Evolutionary conservation across 2,329 filamentous ascomycete species (phyloP), one percentile per base, ranked within the genome.

Genomic region (Volutella citrinella): DNA sequence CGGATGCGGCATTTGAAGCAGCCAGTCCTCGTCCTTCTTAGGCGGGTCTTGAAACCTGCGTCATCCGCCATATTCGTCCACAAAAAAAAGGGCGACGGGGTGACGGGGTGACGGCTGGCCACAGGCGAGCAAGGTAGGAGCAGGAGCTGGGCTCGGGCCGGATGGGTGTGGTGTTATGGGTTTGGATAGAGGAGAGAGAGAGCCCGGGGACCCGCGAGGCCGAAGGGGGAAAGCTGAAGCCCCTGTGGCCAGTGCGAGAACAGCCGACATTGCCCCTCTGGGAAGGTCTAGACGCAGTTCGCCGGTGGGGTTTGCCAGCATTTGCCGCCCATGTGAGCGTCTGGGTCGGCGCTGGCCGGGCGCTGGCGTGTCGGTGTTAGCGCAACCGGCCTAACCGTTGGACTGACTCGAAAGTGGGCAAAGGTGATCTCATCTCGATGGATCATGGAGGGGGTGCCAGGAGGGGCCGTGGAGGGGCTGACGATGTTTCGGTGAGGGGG

Each of bases 1-100:
- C 69, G 65, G 19, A 64, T 56, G 19, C 70, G 65, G 56, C 70
- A 74, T 34, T 67, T 68, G 43, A 70, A 55, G 51, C 68, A 74
- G 11, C 70, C 68, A 2, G 68, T 69, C 31, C 69, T 52, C 30
- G 57, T 56, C 37, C 59, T 56, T 38, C 49, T 54, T 27, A 52
- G 35, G 51, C 43, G 38, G 42, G 45, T 45, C 45, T 52, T 51
- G 22, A 37, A 36, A 14, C 30, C 34, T 24, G 34, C 29, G 20
- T 22, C 12, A 33, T 45, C 48, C 13, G 36, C 23, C 41, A 52
- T 49, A 18, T 18, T 30, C 26, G 22, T 27, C 26, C 18, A 29
- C 19, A 31, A 33, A 34, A 23, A 14, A 31, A 32, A 27, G 27
- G 26, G 32, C 30, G 33, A 25, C 26, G n/a, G 13, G 18, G 24